Conservation (phyloP, 2,329 filamentous ascomycete species). For the Penicillium sp. region DNA sequence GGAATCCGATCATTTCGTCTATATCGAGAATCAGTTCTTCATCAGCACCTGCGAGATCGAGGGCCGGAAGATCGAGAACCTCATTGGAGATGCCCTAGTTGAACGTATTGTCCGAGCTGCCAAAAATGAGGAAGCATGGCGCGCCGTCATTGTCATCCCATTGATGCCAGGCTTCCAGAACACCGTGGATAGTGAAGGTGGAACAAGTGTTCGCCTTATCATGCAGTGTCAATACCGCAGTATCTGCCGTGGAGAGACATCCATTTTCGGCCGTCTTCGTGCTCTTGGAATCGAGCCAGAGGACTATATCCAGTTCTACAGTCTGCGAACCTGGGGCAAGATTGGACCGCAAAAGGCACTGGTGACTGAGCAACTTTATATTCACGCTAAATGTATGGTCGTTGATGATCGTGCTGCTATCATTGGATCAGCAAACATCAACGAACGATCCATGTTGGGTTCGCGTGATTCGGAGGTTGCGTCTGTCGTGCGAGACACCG, state of each 20-base stretch:
- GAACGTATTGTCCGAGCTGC: slow-evolving; percentile 85
- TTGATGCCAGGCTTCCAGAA: slow-evolving; percentile 99
- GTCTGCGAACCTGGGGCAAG: slow-evolving; percentile 85
- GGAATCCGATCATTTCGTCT: slow-evolving; percentile 93
- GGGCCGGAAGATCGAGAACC: slow-evolving; percentile 83
- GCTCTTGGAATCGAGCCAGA: slow-evolving; percentile 83
- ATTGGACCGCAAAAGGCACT: slow-evolving; percentile 79
- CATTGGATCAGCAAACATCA: slow-evolving; percentile 98
- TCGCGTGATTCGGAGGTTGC: slow-evolving; percentile 89
- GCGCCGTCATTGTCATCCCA: slow-evolving; percentile 84
- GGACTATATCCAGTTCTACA: slow-evolving; percentile 94
- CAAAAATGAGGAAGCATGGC: slow-evolving; percentile 84
- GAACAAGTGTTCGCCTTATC: slow-evolving; percentile 89
- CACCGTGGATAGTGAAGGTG: slow-evolving; percentile 89
- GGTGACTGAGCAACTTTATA: slow-evolving; percentile 95
- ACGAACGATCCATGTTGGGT: slow-evolving; percentile 93
- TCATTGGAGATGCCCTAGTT: slow-evolving; percentile 90
- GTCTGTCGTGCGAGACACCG: slow-evolving; percentile 84
- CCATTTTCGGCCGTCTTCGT: slow-evolving; percentile 83
- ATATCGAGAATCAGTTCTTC: slow-evolving; percentile 99
- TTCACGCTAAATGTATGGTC: slow-evolving; percentile 95
- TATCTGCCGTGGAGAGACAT: slow-evolving; percentile 88
- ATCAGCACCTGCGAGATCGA: slow-evolving; percentile 89
- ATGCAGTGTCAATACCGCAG: slow-evolving; percentile 97
- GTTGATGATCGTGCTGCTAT: slow-evolving; percentile 91